Base-by-base conservation (phyloP, 164 flowering plant species). In the Tetrastigma voinierianum region DNA sequence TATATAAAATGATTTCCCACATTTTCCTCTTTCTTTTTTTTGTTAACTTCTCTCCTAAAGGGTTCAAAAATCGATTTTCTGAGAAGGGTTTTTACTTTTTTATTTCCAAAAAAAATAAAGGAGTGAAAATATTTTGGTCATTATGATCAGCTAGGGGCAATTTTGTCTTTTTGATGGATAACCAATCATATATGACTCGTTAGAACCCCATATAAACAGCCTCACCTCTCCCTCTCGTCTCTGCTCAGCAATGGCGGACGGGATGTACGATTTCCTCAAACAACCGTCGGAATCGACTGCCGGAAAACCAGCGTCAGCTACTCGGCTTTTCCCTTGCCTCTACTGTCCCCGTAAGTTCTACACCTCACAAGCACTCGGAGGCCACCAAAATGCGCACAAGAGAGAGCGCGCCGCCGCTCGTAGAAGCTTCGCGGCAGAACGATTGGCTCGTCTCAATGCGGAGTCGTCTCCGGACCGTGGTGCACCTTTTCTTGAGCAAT, bases 331-430 rank as follows among this genome's bases (percentile, higher is more conserved):
- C 75, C 66, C 67, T 0, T 87, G 92, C 70, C 83, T 73, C 53
- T 87, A 74, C 83, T 87, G 92, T 21, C 73, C 83, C 0, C 76
- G 88, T 5, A 79, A 74, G 76, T 87, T 86, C 78, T 76, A 66
- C 78, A 82, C 84, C 17, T 87, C 92, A 9, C 92, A 87, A 49
- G 92, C 92, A 6, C 85, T 87, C 18, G 92, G 92, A 20, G 92
- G 92, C 46, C 92, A 87, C 76, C 92, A 87, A 66, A 87, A 87
- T 71, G 92, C 92, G 24, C 92, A 87, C 78, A 86, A 86, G 76
- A 74, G 84, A 9, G 90, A 87, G 65, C 65, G 92, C 40, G 90
- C 92, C 10, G 90, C 87, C 3, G 78, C 77, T 15, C 81, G 84
- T 1, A 24, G 83, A 10, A 67, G 67, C 66, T 56, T 43, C 53